phyloP scores from a whole-genome alignment of 2,329 filamentous ascomycete species.

The Nigrospora sphaerica region DNA sequence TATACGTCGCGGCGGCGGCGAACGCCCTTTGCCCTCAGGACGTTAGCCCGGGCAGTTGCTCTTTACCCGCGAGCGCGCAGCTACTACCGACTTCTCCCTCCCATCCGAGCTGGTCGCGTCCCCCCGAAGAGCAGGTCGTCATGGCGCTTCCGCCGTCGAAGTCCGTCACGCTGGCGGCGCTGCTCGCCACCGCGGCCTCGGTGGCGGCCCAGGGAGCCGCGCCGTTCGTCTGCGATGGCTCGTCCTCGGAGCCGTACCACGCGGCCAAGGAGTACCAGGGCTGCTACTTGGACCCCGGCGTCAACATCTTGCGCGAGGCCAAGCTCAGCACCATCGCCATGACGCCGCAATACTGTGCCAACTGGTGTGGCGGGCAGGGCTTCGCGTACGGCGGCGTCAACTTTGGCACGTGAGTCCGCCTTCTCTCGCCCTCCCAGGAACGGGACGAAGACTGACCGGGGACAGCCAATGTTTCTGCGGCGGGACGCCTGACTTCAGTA shows the following conservation, averaged over 20 bases:
- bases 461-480: slow-evolving; percentile 2
- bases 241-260: not conserved
- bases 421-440: not conserved
- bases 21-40: too few species aligned
- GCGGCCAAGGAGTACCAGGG: slow-evolving; percentile 1
- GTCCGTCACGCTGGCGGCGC: too few species aligned
- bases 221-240: slow-evolving; percentile 1
- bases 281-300: not conserved
- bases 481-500: not conserved
- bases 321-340: slow-evolving; percentile 2
- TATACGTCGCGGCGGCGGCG: too few species aligned
- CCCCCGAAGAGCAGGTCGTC: too few species aligned
- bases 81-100: too few species aligned
- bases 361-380: not conserved
- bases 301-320: not conserved
- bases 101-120: too few species aligned
- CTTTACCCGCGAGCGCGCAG: too few species aligned
- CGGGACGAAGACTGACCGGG: not conserved
- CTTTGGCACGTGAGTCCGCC: not conserved
- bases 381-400: not conserved
- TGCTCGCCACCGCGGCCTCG: too few species aligned
- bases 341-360: slow-evolving; percentile 2
- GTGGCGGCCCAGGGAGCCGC: too few species aligned
- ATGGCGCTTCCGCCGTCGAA: too few species aligned
- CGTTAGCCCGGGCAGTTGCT: too few species aligned